Evolutionary conservation across 169 alveolate genomes (phyloP), one percentile per base, ranked within the genome.

Genomic region (Plasmodium billcollinsi): DNA sequence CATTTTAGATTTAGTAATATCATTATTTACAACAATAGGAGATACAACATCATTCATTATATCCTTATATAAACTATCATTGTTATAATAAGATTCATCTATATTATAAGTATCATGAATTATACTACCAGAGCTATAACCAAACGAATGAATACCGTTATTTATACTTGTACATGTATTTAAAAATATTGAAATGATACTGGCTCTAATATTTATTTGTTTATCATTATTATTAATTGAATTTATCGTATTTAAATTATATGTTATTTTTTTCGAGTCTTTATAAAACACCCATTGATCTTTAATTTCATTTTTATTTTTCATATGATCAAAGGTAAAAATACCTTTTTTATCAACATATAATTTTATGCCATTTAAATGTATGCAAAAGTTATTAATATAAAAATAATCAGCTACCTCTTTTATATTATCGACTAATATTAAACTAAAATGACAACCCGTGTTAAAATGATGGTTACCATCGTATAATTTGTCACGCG

Each of bases 381-480:
- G 49, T 50, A 78, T 18, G 61, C 4, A 71, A 50, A 78, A 49
- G 47, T 78, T 76, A 8, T 78, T 78, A 21, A 78, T 67, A 52
- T 66, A 70, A 47, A 78, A 78, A 70, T 78, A 78, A 29, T 78
- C 89, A 14, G 65, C 24, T 20, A 78, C 15, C 26, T 78, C 89
- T 52, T 78, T 71, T 59, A 65, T 45, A 24, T 45, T 54, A 15
- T 78, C 89, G 15, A 78, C 20, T 65, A 78, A 47, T 18, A 45
- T 78, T 58, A 78, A 11, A n/a, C 78, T 65, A 24, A 65, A 78
- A 45, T 78, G 89, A 47, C 89, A 78, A 0, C 89, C 89, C 14
- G 67, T 49, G 20, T 43, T 43, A n/a, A 33, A 20, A 6, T 7
- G 50, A 47, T 45, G 47, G 5, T 12, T 3, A n/a, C 18, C 21